Evolutionary conservation across 2,329 filamentous ascomycete genomes (phyloP).

Genomic region (Epichloe hybrida): DNA sequence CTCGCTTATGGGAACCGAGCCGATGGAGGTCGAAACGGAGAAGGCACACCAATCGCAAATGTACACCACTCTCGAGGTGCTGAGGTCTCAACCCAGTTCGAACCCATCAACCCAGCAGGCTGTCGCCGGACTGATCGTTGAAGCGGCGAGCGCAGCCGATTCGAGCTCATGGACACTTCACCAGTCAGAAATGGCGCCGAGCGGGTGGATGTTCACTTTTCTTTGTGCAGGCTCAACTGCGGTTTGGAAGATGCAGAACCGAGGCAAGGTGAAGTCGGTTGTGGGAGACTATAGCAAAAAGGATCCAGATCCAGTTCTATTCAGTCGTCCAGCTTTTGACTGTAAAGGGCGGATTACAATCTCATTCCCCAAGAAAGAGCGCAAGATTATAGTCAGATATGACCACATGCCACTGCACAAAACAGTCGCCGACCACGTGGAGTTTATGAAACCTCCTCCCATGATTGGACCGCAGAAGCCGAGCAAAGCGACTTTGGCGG

Average conservation of each 20-base stretch:
- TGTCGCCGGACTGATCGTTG: slow-evolving; percentile 35
- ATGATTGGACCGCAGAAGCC: slow-evolving; percentile 15
- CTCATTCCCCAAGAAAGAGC: slow-evolving; percentile 32
- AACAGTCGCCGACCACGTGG: slow-evolving; percentile 36
- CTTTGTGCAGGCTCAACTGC: slow-evolving; percentile 38
- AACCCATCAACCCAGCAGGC: slow-evolving; percentile 34
- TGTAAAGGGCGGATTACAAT: slow-evolving; percentile 39
- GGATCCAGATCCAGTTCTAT: slow-evolving; percentile 27
- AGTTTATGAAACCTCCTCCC: slow-evolving; percentile 33
- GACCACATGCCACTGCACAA: slow-evolving; percentile 44
- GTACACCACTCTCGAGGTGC: slow-evolving; percentile 30
- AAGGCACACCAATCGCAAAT: slow-evolving; percentile 19
- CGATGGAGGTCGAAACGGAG: slow-evolving; percentile 6
- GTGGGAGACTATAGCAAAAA: slow-evolving; percentile 37
- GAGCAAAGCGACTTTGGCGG: not conserved
- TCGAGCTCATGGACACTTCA: slow-evolving; percentile 34
- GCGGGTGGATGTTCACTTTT: slow-evolving; percentile 42
- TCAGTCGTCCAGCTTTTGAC: slow-evolving; percentile 45
- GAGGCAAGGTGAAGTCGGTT: slow-evolving; percentile 23
- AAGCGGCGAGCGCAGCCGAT: slow-evolving; percentile 30
- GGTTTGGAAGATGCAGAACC: slow-evolving; percentile 36
- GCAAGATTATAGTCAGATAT: slow-evolving; percentile 38
- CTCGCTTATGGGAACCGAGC: slow-evolving; percentile 16
- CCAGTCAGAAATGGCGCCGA: slow-evolving; percentile 27
- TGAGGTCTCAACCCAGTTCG: slow-evolving; percentile 35